These are phyloP conservation scores for Eucalyptus regnans DNA, from an alignment of 345 rosid species.

Conservation along the genomic window DNA sequence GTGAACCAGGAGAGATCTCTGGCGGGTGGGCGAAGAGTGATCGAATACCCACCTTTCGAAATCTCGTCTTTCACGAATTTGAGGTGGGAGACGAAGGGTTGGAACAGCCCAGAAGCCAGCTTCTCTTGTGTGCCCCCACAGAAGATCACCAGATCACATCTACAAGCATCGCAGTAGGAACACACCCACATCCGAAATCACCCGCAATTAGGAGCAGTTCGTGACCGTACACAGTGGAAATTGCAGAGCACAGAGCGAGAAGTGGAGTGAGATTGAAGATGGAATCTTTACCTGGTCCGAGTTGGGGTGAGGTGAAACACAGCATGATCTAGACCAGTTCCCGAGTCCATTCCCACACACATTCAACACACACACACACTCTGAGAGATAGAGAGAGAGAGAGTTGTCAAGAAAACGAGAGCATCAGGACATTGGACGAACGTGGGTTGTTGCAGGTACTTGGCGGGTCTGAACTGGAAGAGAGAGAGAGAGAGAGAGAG, in stretches of 20 bases:
- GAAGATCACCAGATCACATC: constrained; percentile 74
- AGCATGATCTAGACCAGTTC: constrained; percentile 52
- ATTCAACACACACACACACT: background rate
- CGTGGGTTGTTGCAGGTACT: background rate
- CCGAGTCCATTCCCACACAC: constrained; percentile 33
- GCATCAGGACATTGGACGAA: background rate
- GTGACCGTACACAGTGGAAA: background rate
- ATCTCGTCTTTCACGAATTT: constrained; percentile 68
- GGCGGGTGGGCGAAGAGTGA: constrained; percentile 50
- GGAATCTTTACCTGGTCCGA: constrained; percentile 50
- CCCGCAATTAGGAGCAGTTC: background rate
- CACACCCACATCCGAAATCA: background rate
- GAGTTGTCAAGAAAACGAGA: background rate
- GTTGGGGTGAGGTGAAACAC: constrained; percentile 91
- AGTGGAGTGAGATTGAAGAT: background rate
- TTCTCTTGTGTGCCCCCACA: constrained; percentile 59
- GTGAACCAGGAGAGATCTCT: constrained; percentile 62
- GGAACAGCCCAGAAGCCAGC: constrained; percentile 74
- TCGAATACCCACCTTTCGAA: constrained; percentile 80
- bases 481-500: background rate
- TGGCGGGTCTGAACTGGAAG: background rate
- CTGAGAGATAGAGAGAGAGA: background rate
- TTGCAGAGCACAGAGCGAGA: background rate
- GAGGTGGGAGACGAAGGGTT: constrained; percentile 71
- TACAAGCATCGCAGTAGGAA: background rate